Conservation (phyloP, 2,329 filamentous ascomycete species). For the Diaporthe sp. region DNA sequence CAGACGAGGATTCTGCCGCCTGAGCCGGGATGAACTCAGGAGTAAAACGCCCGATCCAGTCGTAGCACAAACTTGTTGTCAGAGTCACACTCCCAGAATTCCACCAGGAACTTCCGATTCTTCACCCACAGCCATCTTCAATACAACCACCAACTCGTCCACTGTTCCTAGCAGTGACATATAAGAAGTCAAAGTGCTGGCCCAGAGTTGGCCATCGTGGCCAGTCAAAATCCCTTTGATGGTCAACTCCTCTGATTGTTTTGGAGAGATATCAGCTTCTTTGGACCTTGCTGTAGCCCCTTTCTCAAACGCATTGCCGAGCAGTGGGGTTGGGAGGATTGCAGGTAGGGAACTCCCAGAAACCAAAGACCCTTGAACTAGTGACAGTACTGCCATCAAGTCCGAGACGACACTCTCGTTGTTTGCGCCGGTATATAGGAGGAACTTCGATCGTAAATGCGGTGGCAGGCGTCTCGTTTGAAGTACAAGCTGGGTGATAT, state of each 20-base stretch:
- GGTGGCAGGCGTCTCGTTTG: not conserved
- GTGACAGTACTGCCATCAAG: not conserved
- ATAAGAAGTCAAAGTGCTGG: not conserved
- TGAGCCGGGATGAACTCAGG: not conserved
- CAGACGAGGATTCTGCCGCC: not conserved
- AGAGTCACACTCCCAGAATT: not conserved
- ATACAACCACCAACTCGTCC: not conserved
- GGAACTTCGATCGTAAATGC: not conserved
- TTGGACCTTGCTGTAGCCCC: not conserved
- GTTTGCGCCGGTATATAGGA: not conserved
- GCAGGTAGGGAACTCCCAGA: not conserved
- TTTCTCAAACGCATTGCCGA: constrained; percentile 2
- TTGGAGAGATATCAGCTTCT: not conserved
- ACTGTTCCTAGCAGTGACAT: constrained; percentile 5
- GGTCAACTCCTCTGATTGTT: not conserved
- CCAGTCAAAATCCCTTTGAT: not conserved
- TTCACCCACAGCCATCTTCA: constrained; percentile 1
- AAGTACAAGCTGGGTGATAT: not conserved
- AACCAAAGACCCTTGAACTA: not conserved
- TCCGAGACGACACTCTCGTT: constrained; percentile 2
- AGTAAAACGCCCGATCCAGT: not conserved
- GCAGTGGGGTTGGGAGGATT: not conserved
- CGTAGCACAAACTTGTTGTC: not conserved
- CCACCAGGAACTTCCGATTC: not conserved
- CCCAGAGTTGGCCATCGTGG: not conserved